Conservation (phyloP, 805 yeast species). For the Saccharomycopsis sp. region DNA sequence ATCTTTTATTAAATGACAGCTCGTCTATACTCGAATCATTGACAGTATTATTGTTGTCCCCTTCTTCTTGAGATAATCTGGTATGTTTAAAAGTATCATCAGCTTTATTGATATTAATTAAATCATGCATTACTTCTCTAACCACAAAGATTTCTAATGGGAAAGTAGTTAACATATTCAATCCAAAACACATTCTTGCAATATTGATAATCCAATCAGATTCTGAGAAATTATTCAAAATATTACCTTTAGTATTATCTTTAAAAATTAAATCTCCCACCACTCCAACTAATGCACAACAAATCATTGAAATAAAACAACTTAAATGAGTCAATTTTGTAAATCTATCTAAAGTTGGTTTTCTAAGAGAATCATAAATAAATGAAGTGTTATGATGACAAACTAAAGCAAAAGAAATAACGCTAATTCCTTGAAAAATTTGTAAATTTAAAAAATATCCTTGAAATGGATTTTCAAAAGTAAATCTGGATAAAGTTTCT, state of each 20-base stretch:
- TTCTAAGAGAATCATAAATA: slow-evolving; percentile 72
- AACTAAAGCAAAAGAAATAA: slow-evolving; percentile 88
- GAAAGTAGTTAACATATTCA: slow-evolving; percentile 85
- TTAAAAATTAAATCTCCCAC: slow-evolving; percentile 72
- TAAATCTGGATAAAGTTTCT: slow-evolving; percentile 22
- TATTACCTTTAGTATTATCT: slow-evolving; percentile 72
- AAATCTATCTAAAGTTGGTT: slow-evolving; percentile 69
- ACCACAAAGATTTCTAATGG: slow-evolving; percentile 89
- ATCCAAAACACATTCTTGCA: slow-evolving; percentile 84
- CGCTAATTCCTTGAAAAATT: slow-evolving; percentile 85
- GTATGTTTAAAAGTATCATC: neutral
- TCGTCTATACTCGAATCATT: no score
- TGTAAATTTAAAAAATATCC: slow-evolving; percentile 37
- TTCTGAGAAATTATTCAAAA: slow-evolving; percentile 76
- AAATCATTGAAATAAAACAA: slow-evolving; percentile 69
- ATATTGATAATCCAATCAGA: slow-evolving; percentile 68
- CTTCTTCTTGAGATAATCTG: slow-evolving; percentile 7
- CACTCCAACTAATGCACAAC: slow-evolving; percentile 68
- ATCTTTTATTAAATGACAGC: slow-evolving; percentile 38
- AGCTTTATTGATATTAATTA: no score
- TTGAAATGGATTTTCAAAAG: slow-evolving; percentile 24
- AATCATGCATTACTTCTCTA: slow-evolving; percentile 74
- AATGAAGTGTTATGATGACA: slow-evolving; percentile 93
- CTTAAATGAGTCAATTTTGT: slow-evolving; percentile 73
- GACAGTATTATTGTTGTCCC: no score